These are phyloP conservation scores for Hypsizygus ulmarius DNA, from an alignment of 1,284 basidiomycete genomes.

Conservation along the genomic window DNA sequence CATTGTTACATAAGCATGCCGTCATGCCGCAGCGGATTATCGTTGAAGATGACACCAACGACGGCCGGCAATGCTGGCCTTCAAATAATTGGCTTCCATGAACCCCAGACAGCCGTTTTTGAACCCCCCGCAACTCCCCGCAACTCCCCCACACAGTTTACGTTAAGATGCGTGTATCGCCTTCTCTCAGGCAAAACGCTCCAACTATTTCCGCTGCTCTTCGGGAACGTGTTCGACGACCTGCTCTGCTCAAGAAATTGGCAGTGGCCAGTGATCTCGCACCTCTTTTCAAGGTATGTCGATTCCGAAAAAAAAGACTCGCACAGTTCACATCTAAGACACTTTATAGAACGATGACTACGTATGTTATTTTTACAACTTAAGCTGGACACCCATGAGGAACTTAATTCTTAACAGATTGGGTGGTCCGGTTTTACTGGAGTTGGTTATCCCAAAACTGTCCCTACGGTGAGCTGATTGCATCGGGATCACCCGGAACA, in stretches of 20 bases:
- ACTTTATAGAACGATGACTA: conserved; percentile 41
- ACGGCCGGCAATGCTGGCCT: conserved; percentile 4
- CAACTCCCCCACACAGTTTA: too few species aligned
- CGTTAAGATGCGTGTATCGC: conserved; percentile 21
- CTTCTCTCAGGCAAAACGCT: conserved; percentile 19
- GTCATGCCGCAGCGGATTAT: conserved; percentile 5
- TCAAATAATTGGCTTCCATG: conserved; percentile 5
- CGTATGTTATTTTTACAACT: conserved; percentile 28
- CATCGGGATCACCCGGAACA: too few species aligned
- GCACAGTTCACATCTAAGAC: not conserved
- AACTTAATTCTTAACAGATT: conserved; percentile 28
- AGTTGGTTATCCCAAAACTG: conserved; percentile 49
- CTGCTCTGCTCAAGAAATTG: conserved; percentile 37
- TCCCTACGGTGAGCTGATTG: conserved; percentile 32
- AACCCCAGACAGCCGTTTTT: not conserved
- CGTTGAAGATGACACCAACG: not conserved
- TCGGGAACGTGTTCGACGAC: conserved; percentile 39
- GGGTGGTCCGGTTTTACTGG: conserved; percentile 52
- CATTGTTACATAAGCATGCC: conserved; percentile 1
- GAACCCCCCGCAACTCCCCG: not conserved
- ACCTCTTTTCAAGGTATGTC: conserved; percentile 42
- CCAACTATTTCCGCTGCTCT: conserved; percentile 34
- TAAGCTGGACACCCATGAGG: not conserved
- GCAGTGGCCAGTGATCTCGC: conserved; percentile 38
- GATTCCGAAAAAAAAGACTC: not conserved